Evolutionary conservation across 75 land plant species (phyloP), one percentile per base, ranked within the genome.

Genomic region (Sequoiadendron giganteum): DNA sequence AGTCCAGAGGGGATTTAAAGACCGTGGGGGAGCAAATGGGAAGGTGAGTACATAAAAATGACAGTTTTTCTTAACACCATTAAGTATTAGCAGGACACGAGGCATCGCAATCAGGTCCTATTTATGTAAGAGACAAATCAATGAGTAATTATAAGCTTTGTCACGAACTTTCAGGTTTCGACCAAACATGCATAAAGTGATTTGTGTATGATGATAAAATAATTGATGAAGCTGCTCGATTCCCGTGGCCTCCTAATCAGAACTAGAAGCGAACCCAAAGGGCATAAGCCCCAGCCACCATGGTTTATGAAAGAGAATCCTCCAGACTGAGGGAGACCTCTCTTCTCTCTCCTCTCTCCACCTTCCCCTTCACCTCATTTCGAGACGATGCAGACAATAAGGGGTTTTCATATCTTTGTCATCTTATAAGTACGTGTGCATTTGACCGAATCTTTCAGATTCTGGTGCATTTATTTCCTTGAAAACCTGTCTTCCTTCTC

Each of bases 121-220:
- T 68, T 68, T 68, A 30, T 68, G 72, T 68, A 68, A 68, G 72
- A 68, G 16, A 68, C 30, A 68, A 68, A 68, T 68, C n/a, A 68
- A 28, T 68, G 30, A 25, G 72, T 7, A 68, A 68, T 68, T 21
- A 68, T 68, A 68, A 28, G 38, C 72, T 0, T 68, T 52, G 55
- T 52, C 55, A 52, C 55, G 55, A 52, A 52, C 55, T 52, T 52
- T 13, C 55, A 52, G 55, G 55, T 10, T 48, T 48, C 52, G 52
- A 48, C 11, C 52, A 48, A 48, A 48, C 72, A 68, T 68, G 72
- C 72, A 68, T 68, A 21, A 21, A 68, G 25, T 68, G 30, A 68
- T 68, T 68, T 68, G 72, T 68, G 72, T 28, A 68, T 68, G 72
- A 68, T 68, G 72, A 68, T 68, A 68, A 68, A 68, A 68, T 68